phyloP scores from a whole-genome alignment of 1,284 basidiomycete species.

The Xerocomus minutiporus region DNA sequence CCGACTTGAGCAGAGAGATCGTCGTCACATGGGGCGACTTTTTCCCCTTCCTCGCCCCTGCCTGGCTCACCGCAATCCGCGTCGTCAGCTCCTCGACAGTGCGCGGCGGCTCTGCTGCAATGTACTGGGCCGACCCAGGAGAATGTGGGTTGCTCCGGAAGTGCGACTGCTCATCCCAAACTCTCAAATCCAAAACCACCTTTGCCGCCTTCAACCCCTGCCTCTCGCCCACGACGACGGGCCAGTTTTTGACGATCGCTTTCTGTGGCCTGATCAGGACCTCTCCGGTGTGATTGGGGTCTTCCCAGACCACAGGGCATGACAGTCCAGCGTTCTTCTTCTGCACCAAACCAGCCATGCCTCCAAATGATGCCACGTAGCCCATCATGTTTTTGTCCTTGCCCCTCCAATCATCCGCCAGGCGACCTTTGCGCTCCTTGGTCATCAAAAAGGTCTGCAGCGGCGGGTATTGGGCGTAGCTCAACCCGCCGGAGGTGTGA shows the following conservation, averaged over 20 bases:
- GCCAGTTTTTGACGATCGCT: conserved; percentile 25
- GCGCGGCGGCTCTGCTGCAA: conserved; percentile 28
- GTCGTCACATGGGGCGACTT: conserved; percentile 4
- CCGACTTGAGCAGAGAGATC: conserved; percentile 19
- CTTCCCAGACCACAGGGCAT: conserved; percentile 29
- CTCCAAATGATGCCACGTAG: conserved; percentile 33
- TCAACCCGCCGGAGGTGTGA: conserved; percentile 58
- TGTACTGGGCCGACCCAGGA: conserved; percentile 39
- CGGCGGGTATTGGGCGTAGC: conserved; percentile 49
- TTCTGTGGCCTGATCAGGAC: conserved; percentile 28
- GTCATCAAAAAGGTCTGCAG: conserved; percentile 52
- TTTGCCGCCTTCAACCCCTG: conserved; percentile 37
- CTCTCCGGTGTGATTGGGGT: conserved; percentile 26
- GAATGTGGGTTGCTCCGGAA: conserved; percentile 29
- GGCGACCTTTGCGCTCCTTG: conserved; percentile 53
- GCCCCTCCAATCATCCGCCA: conserved; percentile 37
- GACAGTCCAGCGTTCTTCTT: conserved; percentile 19
- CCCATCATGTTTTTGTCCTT: conserved; percentile 7
- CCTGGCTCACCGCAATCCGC: conserved; percentile 5
- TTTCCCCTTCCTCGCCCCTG: neutral
- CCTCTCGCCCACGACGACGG: conserved; percentile 37
- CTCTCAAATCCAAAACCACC: conserved; percentile 29
- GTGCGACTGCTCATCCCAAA: conserved; percentile 25
- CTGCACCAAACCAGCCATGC: conserved; percentile 28
- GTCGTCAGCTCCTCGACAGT: conserved; percentile 24